Base-by-base conservation (phyloP, 306 rosid species). In the Fagus crenata region DNA sequence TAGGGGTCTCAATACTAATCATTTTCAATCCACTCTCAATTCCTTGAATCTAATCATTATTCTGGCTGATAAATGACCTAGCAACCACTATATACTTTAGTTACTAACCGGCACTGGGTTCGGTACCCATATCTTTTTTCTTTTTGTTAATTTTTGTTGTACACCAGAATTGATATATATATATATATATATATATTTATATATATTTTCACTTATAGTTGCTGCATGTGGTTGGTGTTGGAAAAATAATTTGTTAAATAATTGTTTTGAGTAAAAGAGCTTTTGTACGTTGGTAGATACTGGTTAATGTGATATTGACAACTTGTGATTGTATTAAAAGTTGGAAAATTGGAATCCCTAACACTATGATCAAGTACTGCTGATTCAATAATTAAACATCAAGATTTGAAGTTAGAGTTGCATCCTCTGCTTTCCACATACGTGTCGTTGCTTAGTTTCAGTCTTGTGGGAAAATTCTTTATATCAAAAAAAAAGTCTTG, bases 91-190 rank as follows among this genome's bases (percentile, higher is more conserved):
- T 7, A 60, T 70, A 6, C 68, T 75, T 37, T 86, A 81, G 89
- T 84, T 87, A 84, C 91, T 84, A 81, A 88, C 90, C 89, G 75
- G 85, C 87, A 81, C 83, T 82, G 56, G 53, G 46, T 81, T 81
- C 81, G 7, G 71, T 88, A 63, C 69, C 80, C 61, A 75, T 76
- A 17, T 73, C 72, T 54, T 71, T 72, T 68, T 69, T 35, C 46
- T 42, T 73, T 36, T 65, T 42, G 68, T 54, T 54, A 13, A 13
- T 13, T 36, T 32, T 35, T 35, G 13, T 32, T 32, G 14, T 22
- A 11, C 65, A 28, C 37, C 65, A 58, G 15, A 28, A 7, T 58
- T 28, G 35, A 8, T 18, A 22, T 8, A 2, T 58, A 22, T 22
- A 22, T 22, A 22, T 22, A 22, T 22, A 22, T 22, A 22, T 22